Percentiles rank a stretch among this genome's conserved stretches.
Evolutionary conservation across 1,284 basidiomycete species (phyloP).

Genomic region (Microbotryum silenes-acaulis): DNA sequence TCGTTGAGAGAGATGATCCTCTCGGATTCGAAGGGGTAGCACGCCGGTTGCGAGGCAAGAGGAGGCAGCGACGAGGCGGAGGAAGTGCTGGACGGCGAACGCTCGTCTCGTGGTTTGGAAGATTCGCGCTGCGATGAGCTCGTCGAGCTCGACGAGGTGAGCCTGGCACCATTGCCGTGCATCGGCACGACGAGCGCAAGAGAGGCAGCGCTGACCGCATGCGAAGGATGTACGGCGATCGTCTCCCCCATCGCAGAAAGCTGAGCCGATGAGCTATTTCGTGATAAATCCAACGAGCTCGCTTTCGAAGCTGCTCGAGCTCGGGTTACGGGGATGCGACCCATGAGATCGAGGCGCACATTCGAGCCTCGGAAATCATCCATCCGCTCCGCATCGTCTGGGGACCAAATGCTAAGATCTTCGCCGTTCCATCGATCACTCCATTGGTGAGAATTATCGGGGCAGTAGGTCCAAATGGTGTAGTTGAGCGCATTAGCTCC

Average conservation of each 20-base stretch:
- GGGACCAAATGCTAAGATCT: conserved; percentile 77
- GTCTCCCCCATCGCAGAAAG: neutral
- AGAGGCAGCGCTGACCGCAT: too few species aligned
- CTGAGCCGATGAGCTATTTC: conserved; percentile 6
- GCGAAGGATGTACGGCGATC: too few species aligned
- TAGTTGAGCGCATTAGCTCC: conserved; percentile 73
- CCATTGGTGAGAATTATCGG: conserved; percentile 68
- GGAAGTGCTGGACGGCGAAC: conserved; percentile 1
- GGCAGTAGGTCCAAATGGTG: conserved; percentile 86
- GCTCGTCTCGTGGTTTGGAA: too few species aligned
- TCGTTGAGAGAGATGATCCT: conserved; percentile 37
- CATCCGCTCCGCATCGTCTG: conserved; percentile 55
- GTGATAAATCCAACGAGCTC: conserved; percentile 2
- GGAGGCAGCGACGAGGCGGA: conserved; percentile 1
- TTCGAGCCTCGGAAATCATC: neutral
- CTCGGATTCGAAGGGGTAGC: conserved; percentile 22
- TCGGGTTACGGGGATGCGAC: conserved; percentile 6
- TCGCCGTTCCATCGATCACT: conserved; percentile 96
- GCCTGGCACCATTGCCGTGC: too few species aligned
- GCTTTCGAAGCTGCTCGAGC: conserved; percentile 4
- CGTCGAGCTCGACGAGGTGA: too few species aligned
- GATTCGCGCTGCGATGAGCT: too few species aligned
- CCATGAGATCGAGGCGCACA: conserved; percentile 5
- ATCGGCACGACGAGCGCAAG: too few species aligned
- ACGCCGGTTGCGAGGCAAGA: conserved; percentile 3